These are phyloP conservation scores for Alloascoidea hylecoeti DNA, from an alignment of 805 yeast genomes.

Conservation along the genomic window DNA sequence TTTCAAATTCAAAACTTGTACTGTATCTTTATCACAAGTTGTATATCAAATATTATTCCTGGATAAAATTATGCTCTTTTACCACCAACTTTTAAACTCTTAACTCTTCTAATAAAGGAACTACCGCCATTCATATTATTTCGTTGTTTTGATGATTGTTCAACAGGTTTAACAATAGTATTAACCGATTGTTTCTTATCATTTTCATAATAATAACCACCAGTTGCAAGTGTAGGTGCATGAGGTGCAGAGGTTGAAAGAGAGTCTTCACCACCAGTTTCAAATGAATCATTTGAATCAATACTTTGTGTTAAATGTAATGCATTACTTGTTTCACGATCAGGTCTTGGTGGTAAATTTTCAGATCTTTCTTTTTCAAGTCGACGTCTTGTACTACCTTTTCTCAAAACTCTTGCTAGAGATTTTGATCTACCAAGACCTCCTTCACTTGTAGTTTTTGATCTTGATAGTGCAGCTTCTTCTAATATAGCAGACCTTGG, in stretches of 20 bases:
- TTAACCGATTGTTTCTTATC: conserved; percentile 6
- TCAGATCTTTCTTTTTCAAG: no score
- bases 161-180: conserved; percentile 9
- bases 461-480: conserved; percentile 11
- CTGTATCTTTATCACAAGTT: no score
- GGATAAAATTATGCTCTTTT: conserved; percentile 8
- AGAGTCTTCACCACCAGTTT: conserved; percentile 4
- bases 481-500: conserved; percentile 27
- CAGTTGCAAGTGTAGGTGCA: conserved; percentile 7
- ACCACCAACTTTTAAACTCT: conserved; percentile 70
- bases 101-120: conserved; percentile 71
- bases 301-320: conserved; percentile 2
- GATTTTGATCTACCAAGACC: conserved; percentile 9
- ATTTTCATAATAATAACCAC: conserved; percentile 4
- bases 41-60: no score
- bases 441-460: conserved; percentile 3
- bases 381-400: no score
- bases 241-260: conserved; percentile 7
- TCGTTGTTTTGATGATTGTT: conserved; percentile 9
- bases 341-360: no score
- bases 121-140: conserved; percentile 21
- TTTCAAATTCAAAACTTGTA: no score
- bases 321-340: conserved; percentile 7
- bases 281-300: conserved; percentile 6
- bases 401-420: no score